A percentile compares a stretch with the other conserved stretches of the same genome.
These are phyloP conservation scores for Colletotrichum orbiculare DNA, from an alignment of 2,329 filamentous ascomycete genomes.

Conservation along the genomic window DNA sequence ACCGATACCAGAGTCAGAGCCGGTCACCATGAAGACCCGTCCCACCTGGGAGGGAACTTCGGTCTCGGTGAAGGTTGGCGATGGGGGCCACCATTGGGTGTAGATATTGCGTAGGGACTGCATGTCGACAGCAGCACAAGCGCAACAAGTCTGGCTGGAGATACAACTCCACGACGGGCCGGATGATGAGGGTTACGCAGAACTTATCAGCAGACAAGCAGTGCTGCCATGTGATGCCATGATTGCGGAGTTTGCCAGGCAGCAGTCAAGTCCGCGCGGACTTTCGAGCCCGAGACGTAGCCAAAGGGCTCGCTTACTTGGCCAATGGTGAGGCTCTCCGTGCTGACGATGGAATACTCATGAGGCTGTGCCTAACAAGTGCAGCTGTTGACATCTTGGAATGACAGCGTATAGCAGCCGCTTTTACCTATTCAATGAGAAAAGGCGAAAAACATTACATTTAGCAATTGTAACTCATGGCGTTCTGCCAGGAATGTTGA, in stretches of 20 bases:
- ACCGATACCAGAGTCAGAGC: conserved; percentile 54
- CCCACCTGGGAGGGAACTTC: conserved; percentile 42
- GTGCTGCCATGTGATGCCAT: neutral
- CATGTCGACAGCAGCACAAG: neutral
- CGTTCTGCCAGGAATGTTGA: too few relatives aligned
- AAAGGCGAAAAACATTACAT: too few relatives aligned
- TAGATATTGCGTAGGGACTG: neutral
- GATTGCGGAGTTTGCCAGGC: neutral
- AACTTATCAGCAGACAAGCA: neutral
- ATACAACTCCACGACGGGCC: neutral
- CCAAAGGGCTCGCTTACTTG: too few relatives aligned
- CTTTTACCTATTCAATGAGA: too few relatives aligned
- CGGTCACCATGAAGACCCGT: conserved; percentile 59
- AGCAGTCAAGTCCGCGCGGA: neutral
- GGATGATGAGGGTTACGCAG: neutral
- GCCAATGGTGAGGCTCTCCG: too few relatives aligned
- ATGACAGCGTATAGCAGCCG: too few relatives aligned
- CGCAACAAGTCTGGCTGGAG: neutral
- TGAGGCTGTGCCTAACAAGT: too few relatives aligned
- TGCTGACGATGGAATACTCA: too few relatives aligned
- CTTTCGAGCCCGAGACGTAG: neutral
- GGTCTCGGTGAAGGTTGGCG: conserved; percentile 41
- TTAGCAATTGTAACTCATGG: too few relatives aligned
- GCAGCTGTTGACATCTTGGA: too few relatives aligned
- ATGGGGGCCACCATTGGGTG: conserved; percentile 37